A percentile compares a stretch with the other conserved stretches of the same genome.
phyloP scores from a whole-genome alignment of 176 grass and related monocot species.

The Metroxylon sagu region DNA sequence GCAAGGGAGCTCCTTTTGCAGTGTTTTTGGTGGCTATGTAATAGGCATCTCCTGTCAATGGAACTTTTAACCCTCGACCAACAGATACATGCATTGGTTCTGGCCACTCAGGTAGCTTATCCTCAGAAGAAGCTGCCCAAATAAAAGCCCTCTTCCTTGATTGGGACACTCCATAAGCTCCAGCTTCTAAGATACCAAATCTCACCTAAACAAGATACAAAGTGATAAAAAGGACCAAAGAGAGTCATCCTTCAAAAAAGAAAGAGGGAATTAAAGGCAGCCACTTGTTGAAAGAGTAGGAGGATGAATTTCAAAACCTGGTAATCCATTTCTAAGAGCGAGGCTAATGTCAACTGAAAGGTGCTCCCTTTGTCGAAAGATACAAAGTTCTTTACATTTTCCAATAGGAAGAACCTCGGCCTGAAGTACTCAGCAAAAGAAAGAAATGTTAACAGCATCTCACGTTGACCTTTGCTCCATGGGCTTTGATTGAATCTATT shows the following conservation, averaged over 20 bases:
- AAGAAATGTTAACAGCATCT: conserved; percentile 97
- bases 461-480: conserved; percentile 98
- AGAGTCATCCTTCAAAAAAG: too few relatives aligned
- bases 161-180: conserved; percentile 82
- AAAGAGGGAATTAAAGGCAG: too few relatives aligned
- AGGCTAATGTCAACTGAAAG: conserved; percentile 79
- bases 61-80: conserved; percentile 68
- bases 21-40: conserved; percentile 71
- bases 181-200: conserved; percentile 95
- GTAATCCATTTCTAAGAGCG: conserved; percentile 93
- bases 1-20: conserved; percentile 76
- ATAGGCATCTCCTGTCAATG: conserved; percentile 53
- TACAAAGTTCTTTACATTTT: conserved; percentile 95
- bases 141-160: conserved; percentile 96
- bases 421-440: conserved; percentile 94
- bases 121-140: conserved; percentile 88
- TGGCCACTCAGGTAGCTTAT: conserved; percentile 89
- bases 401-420: conserved; percentile 86
- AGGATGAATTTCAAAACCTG: conserved; percentile 33
- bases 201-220: conserved; percentile 47
- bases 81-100: conserved; percentile 93
- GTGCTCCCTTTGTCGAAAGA: conserved; percentile 98
- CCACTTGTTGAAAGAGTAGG: not conserved
- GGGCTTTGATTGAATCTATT: conserved; percentile 94
- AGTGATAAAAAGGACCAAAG: not conserved